phyloP scores from a whole-genome alignment of 2,329 filamentous ascomycete genomes.

The Diaporthe citriasiana region DNA sequence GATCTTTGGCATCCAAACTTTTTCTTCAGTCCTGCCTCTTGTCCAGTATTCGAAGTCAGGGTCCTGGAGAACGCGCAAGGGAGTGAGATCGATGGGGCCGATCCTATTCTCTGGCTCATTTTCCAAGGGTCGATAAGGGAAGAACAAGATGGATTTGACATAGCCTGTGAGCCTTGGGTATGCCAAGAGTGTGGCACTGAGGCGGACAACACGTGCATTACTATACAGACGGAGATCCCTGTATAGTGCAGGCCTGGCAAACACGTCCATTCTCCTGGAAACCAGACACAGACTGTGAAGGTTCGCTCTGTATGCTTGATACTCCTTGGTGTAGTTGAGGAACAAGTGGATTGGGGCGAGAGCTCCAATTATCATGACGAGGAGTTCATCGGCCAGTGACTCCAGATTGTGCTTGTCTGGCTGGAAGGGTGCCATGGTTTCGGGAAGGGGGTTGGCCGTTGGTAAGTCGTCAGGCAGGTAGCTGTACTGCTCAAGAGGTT shows the following conservation, averaged over 20 bases:
- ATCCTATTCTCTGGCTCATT: rapidly evolving
- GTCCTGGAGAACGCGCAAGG: not conserved
- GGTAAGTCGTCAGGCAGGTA: too few species aligned
- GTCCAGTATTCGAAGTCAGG: not conserved
- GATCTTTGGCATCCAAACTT: not conserved
- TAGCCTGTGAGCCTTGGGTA: not conserved
- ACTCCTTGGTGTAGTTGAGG: not conserved
- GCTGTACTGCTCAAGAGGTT: not conserved
- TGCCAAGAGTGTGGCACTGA: not conserved
- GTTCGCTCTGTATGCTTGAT: rapidly evolving
- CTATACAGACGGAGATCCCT: not conserved
- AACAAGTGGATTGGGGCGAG: not conserved
- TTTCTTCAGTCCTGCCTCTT: not conserved
- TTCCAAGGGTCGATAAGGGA: not conserved
- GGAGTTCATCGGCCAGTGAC: not conserved
- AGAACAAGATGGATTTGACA: not conserved
- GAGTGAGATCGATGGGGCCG: not conserved
- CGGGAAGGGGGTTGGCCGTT: not conserved
- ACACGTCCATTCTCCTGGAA: not conserved
- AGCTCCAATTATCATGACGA: not conserved
- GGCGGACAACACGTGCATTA: too few species aligned
- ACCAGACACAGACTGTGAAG: not conserved
- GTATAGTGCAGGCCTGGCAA: not conserved
- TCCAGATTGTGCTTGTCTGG: not conserved
- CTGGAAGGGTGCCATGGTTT: not conserved